Base-by-base conservation (phyloP, 768 basidiomycete species). In the Suillus alpinus region DNA sequence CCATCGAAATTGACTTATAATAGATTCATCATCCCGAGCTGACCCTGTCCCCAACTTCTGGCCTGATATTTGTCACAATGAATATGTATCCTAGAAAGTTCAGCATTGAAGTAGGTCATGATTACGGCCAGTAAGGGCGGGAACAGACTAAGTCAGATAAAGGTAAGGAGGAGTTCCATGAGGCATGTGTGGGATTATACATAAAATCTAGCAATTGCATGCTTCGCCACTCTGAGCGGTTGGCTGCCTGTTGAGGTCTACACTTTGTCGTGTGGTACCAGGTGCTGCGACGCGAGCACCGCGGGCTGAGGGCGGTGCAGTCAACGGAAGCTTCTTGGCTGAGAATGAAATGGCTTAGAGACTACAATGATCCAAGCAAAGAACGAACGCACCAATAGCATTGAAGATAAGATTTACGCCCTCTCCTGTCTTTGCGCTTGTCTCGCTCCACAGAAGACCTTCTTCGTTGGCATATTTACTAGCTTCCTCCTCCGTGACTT, bases 391-490 rank as follows among this genome's bases (percentile, higher is more conserved):
- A 92, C 92, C 93, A 66, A 95, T 94, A 7, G 87, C 84, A 36
- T 86, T 88, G 76, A 95, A 95, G 63, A 95, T 88, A 57, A 92
- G 91, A 46, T 86, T 75, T 14, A 96, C 93, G 61, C 91, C 91
- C 65, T 94, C 88, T 31, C 92, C 93, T 16, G 86, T 81, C 84
- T 96, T 96, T 43, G 94, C 94, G 70, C 89, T 92, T 1, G 92
- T 92, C 77, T 95, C 94, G 52, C 85, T 86, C 91, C 92, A 96
- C 89, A 95, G 88, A 50, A 95, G 75, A 49, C 93, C 92, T 76
- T 96, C 93, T 74, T 94, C 92, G 56, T 93, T 87, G 0, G 94
- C 94, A 68, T 92, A 95, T 76, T 93, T 92, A 81, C 92, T 86
- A 5, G 94, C 94, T 70, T 95, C 94, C 66, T 94, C 94, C 66